Evolutionary conservation across 148 eudicot genomes (phyloP), one percentile per base, ranked within the genome.

Genomic region (Nyssa sinensis): DNA sequence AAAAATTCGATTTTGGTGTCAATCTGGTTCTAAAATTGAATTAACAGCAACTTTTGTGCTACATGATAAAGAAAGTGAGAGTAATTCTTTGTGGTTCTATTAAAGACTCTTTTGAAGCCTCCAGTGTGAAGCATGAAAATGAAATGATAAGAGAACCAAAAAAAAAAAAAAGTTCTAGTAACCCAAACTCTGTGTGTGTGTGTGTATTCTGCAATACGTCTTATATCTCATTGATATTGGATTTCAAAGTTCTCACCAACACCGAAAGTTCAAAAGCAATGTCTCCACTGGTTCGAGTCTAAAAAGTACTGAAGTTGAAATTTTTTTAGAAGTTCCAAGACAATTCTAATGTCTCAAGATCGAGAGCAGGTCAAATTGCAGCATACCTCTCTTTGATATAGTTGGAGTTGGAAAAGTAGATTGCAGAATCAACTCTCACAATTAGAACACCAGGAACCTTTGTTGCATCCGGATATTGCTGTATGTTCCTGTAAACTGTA

Each of bases 391-490:
- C 98, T 75, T 86, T 88, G 21, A 94, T 44, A 53, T 94, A 94
- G 73, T 87, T 92, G 10, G 95, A 90, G 66, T 94, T 94, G 31
- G 98, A 92, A 61, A 94, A 94, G 80, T 94, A 94, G 41, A 94
- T 90, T 5, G 97, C 88, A 24, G 98, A 90, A 81, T 94, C 98
- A 63, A 94, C 92, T 62, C 97, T 77, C 24, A 87, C 79, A 21
- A 92, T 86, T 25, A 94, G 51, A 34, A 81, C 69, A 19, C 98
- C 97, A 3, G 86, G 86, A 63, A 94, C 86, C n/a, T 79, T 86
- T 5, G 77, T 69, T 34, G 97, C 97, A 1, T 83, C 91, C 3
- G 98, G 92, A 69, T 94, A 94, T 80, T 94, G 98, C 41, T 84
- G 77, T 19, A 88, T 69, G 69, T 92, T 94, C 76, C 97, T 83